Evolutionary conservation across 2,329 filamentous ascomycete species (phyloP).

Genomic region (Berkeleyomyces rouxiae): DNA sequence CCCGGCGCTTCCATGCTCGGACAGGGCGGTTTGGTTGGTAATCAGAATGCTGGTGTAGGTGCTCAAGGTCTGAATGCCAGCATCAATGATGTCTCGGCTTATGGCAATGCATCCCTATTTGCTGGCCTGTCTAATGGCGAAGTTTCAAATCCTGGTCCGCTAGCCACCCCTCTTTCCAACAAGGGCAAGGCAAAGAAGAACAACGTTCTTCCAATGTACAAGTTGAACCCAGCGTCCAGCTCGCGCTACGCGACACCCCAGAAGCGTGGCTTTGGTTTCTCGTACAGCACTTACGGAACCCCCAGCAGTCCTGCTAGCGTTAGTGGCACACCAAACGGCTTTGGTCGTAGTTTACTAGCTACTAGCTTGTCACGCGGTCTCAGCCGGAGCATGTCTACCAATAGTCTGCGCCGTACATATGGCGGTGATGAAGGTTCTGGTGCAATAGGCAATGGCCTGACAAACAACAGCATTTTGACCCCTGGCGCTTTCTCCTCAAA

Average conservation of each 20-base stretch:
- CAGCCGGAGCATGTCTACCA: constrained; percentile 77
- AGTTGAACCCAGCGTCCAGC: constrained; percentile 65
- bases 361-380: constrained; percentile 55
- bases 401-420: constrained; percentile 67
- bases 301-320: constrained; percentile 54
- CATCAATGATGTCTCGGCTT: constrained; percentile 70
- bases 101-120: constrained; percentile 78
- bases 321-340: constrained; percentile 44
- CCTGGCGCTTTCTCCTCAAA: constrained; percentile 70
- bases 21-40: constrained; percentile 34
- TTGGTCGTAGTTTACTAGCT: constrained; percentile 47
- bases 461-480: constrained; percentile 49
- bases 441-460: not conserved
- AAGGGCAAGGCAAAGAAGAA: constrained; percentile 59
- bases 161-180: constrained; percentile 75
- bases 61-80: constrained; percentile 59
- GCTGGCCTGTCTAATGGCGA: constrained; percentile 48
- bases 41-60: constrained; percentile 21
- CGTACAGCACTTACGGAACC: constrained; percentile 80
- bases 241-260: constrained; percentile 70
- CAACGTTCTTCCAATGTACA: constrained; percentile 71
- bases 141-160: constrained; percentile 60
- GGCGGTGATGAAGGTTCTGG: constrained; percentile 47
- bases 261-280: constrained; percentile 78
- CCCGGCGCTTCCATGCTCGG: constrained; percentile 25